phyloP scores from a whole-genome alignment of 805 yeast genomes.

The Grigorovia jiainica region DNA sequence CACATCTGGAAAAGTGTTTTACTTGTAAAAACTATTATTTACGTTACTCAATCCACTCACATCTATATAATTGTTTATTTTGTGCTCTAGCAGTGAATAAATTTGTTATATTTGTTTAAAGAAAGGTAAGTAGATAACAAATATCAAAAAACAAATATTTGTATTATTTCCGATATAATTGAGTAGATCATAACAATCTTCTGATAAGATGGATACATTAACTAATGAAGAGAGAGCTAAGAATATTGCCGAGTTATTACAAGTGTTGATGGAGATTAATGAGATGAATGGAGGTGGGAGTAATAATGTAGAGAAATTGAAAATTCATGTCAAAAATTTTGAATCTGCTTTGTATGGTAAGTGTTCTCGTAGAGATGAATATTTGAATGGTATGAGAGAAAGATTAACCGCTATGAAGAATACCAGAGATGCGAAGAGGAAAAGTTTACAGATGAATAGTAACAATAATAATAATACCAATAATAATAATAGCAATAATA shows the following conservation, averaged over 20 bases:
- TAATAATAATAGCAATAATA: slow-evolving; percentile 23
- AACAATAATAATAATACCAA: slow-evolving; percentile 16
- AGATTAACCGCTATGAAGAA: slow-evolving; percentile 35
- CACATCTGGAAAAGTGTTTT: no score
- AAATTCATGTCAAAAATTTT: slow-evolving; percentile 56
- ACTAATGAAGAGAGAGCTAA: slow-evolving; percentile 25
- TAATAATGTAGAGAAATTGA: slow-evolving; percentile 35
- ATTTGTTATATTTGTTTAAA: no score
- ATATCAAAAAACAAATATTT: no score
- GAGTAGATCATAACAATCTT: no score
- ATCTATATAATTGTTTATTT: no score
- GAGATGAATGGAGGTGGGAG: slow-evolving; percentile 28
- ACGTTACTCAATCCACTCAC: no score
- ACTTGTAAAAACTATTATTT: no score
- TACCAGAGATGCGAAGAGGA: slow-evolving; percentile 22
- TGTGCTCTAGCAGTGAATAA: no score
- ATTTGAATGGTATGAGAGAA: slow-evolving; percentile 40
- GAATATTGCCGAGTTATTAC: slow-evolving; percentile 26
- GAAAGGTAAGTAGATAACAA: no score
- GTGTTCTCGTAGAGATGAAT: slow-evolving; percentile 44
- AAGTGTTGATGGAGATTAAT: slow-evolving; percentile 29
- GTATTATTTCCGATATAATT: no score
- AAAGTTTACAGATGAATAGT: slow-evolving; percentile 7
- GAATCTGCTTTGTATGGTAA: slow-evolving; percentile 57
- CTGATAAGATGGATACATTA: slow-evolving; percentile 13